Evolutionary conservation across 768 basidiomycete genomes (phyloP), one percentile per base, ranked within the genome.

Genomic region (Panus rudis): DNA sequence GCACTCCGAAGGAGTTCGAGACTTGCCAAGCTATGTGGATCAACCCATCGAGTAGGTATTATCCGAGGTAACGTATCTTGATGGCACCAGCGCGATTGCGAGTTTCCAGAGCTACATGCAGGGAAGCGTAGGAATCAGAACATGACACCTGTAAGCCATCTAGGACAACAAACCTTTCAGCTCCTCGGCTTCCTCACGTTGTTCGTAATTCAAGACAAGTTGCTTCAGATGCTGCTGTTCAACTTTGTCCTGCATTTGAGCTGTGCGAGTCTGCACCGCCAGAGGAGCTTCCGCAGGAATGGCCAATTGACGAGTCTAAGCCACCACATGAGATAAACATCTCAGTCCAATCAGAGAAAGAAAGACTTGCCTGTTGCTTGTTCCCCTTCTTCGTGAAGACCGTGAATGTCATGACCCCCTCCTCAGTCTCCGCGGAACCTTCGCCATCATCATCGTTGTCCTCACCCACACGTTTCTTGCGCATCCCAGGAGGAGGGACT

Each of bases 191-290:
- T 90, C 89, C 61, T 91, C 90, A 25, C 84, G 83, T 54, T 91
- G 89, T 57, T 91, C 90, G 50, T 91, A 92, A 59, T 91, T 77
- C 41, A 94, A 74, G 3, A 96, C 96, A 16, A 98, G 74, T n/a
- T 83, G 79, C 68, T 99, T 99, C 52, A 99, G 68, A 48, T 97
- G 90, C 62, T 98, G 92, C 53, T 98, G 94, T 59, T 99, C 96
- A 6, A 89, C 91, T 64, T 84, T 89, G 63, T 93, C 92, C 59
- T 92, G 92, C 49, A 89, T 68, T 57, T 97, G 96, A 32, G 96
- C 90, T 2, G 86, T 79, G 23, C 84, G 80, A 2, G 92, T 93
- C 55, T 96, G 91, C 39, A 92, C 73, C 1, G 94, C 96, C 23
- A 99, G 71, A 2, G 91, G 72, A 6, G 94, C 91, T 52, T 79